These are phyloP conservation scores for Phlyctochytrium arcticum DNA, from an alignment of 192 early-diverging fungal genomes.

Conservation along the genomic window DNA sequence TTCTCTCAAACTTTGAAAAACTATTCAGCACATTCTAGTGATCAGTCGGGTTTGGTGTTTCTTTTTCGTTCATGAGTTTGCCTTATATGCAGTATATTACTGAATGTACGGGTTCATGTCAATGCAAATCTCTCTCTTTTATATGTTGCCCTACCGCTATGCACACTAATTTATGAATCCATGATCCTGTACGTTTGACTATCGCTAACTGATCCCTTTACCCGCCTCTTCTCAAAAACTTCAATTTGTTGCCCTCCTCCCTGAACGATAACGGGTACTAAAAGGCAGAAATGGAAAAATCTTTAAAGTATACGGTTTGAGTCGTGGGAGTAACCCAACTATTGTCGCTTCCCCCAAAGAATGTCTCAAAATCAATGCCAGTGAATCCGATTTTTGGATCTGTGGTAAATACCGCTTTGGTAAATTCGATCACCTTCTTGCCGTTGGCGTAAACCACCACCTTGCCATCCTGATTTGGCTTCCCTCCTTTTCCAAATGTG, in stretches of 20 bases:
- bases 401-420: slow-evolving; percentile 15
- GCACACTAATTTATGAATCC: too few relatives aligned
- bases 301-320: slow-evolving; percentile 34
- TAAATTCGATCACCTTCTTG: slow-evolving; percentile 20
- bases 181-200: too few relatives aligned
- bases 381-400: slow-evolving; percentile 14
- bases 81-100: too few relatives aligned
- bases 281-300: background rate
- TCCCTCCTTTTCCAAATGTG: slow-evolving; percentile 16
- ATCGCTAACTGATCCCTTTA: too few relatives aligned
- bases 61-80: too few relatives aligned
- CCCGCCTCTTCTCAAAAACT: too few relatives aligned
- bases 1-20: too few relatives aligned
- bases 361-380: slow-evolving; percentile 42
- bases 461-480: slow-evolving; percentile 21
- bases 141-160: too few relatives aligned
- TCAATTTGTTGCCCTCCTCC: background rate
- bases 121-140: too few relatives aligned
- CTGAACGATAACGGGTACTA: background rate
- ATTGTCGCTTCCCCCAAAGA: slow-evolving; percentile 35
- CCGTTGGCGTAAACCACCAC: slow-evolving; percentile 24
- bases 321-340: slow-evolving; percentile 24
- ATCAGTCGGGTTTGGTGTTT: too few relatives aligned
- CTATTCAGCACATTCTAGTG: too few relatives aligned
- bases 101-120: too few relatives aligned